Percentiles rank a stretch among this genome's conserved stretches.
Conservation (phyloP, 306 rosid genomes). For the Boehmeria nivea region DNA sequence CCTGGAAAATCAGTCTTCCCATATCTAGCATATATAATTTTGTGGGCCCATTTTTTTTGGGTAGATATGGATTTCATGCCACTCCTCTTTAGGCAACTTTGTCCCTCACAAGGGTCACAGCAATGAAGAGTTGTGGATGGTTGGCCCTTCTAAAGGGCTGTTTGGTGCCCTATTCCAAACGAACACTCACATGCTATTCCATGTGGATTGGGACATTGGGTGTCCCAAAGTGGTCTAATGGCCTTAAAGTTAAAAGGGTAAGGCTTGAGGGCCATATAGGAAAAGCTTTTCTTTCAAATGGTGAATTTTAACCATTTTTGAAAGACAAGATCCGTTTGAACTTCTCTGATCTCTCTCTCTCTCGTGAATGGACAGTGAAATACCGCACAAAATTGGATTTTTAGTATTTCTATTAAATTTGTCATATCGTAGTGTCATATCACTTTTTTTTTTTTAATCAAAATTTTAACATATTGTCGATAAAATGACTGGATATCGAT, state of each 20-base stretch:
- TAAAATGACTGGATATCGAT: too few species aligned
- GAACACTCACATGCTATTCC: constrained; percentile 4
- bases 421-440: too few species aligned
- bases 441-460: too few species aligned
- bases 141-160: constrained; percentile 1
- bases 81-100: neutral
- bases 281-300: too few species aligned
- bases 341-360: too few species aligned
- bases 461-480: too few species aligned
- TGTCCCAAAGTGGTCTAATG: neutral
- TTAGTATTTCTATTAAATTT: too few species aligned
- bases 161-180: neutral
- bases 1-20: constrained; percentile 5
- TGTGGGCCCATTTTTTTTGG: neutral
- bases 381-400: too few species aligned
- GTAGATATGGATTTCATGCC: neutral
- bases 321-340: too few species aligned
- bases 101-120: neutral
- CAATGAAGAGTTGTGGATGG: neutral
- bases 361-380: too few species aligned
- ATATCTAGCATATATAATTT: neutral
- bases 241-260: neutral
- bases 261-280: too few species aligned
- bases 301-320: neutral
- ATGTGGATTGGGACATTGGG: neutral